Conservation (phyloP, 345 rosid genomes). For the Brassica carinata region DNA sequence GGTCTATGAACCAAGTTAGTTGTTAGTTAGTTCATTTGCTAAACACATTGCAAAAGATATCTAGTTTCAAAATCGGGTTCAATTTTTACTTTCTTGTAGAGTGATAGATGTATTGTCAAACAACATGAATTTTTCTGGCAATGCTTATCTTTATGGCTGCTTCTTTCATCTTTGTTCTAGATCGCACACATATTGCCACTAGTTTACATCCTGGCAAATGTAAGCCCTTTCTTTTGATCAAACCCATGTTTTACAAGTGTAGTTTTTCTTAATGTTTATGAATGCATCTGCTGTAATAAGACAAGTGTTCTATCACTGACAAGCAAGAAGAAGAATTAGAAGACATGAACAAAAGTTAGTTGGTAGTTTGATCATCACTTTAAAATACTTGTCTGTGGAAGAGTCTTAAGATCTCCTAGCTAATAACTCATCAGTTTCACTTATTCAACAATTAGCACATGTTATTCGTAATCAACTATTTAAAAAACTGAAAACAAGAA, state of each 20-base stretch:
- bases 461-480: background rate
- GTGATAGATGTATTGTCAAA: background rate
- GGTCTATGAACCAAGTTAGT: background rate
- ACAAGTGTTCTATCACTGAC: background rate
- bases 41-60: background rate
- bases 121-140: background rate
- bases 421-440: slow-evolving; percentile 5
- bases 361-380: background rate
- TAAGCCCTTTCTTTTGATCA: background rate
- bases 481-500: background rate
- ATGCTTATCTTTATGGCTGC: background rate
- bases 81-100: background rate
- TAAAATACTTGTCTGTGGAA: background rate
- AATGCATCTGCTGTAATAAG: background rate
- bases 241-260: background rate
- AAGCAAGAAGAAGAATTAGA: background rate
- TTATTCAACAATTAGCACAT: slow-evolving; percentile 17
- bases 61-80: background rate
- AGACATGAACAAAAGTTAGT: background rate
- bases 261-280: background rate
- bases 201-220: background rate
- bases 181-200: background rate
- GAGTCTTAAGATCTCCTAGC: background rate
- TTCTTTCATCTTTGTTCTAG: background rate
- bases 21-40: background rate